A percentile compares a stretch with the other conserved stretches of the same genome.
Evolutionary conservation across 805 yeast genomes (phyloP).

Genomic region (Candida arabinofermentans): DNA sequence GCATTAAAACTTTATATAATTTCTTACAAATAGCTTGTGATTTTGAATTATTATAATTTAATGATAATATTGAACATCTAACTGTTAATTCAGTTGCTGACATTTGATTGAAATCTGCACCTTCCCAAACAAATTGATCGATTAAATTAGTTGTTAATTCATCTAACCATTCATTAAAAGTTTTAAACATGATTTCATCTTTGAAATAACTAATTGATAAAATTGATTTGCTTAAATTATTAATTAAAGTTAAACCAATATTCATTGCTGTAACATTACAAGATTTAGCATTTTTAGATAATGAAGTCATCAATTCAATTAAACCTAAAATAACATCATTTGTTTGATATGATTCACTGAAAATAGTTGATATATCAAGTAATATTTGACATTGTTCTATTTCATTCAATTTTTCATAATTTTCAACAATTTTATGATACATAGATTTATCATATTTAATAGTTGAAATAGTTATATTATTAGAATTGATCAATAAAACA

Average conservation of each 20-base stretch:
- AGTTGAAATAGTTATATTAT: slow-evolving; percentile 44
- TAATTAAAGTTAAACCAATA: slow-evolving; percentile 33
- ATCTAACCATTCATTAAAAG: slow-evolving; percentile 13
- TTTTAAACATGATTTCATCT: slow-evolving; percentile 11
- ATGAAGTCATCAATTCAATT: slow-evolving; percentile 27
- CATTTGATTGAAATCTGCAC: slow-evolving; percentile 19
- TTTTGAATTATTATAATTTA: slow-evolving; percentile 30
- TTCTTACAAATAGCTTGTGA: slow-evolving; percentile 33
- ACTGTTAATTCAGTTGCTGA: slow-evolving; percentile 38
- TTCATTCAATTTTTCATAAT: slow-evolving; percentile 21
- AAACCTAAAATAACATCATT: slow-evolving; percentile 32
- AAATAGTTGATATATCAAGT: slow-evolving; percentile 36
- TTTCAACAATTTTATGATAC: slow-evolving; percentile 23
- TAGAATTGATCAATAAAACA: slow-evolving; percentile 39
- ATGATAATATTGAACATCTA: slow-evolving; percentile 39
- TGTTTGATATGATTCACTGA: slow-evolving; percentile 32
- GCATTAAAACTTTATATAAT: slow-evolving; percentile 45
- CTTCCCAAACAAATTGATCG: slow-evolving; percentile 37
- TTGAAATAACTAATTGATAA: slow-evolving; percentile 19
- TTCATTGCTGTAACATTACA: slow-evolving; percentile 34
- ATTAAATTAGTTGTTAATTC: slow-evolving; percentile 19
- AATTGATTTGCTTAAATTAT: slow-evolving; percentile 28
- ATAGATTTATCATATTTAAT: slow-evolving; percentile 39
- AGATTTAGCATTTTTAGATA: slow-evolving; percentile 23
- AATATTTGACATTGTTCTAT: slow-evolving; percentile 36